Base-by-base conservation (phyloP, 306 rosid genomes). In the Cicer judaicum region DNA sequence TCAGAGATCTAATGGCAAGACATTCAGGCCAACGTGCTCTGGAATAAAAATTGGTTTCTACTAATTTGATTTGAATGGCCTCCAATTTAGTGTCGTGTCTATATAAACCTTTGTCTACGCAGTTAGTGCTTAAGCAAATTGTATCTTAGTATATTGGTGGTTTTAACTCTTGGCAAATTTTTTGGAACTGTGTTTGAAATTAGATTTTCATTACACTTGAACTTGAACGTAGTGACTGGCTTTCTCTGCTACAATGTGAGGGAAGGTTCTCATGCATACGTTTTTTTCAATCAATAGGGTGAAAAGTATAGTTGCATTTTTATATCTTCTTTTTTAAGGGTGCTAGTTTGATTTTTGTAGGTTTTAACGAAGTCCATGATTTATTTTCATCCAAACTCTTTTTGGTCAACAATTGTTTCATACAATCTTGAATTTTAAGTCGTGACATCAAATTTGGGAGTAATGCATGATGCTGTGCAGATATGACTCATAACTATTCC, bases 1-100 rank as follows among this genome's bases (percentile, higher is more conserved):
- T 91, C 49, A 80, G 75, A 87, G 85, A 86, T 79, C 79, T 88
- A 71, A 94, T 91, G 96, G 89, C 68, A 61, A 68, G 44, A 42
- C 77, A 81, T 81, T 52, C 70, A 76, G 74, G 29, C 52, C 43
- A 50, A 50, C 19, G 8, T 15, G 52, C 34, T 67, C 36, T 38
- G 2, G 39, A 73, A 2, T 68, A 47, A 47, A 40, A 67, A 14
- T 18, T 15, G 36, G 39, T 39, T 52, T 66, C 59, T 16, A 12
- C 5, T 54, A 15, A 52, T 34, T 39, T 60, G 29, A 29, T 60
- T 38, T 40, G 14, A 53, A 63, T 47, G 50, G 14, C 7, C 50
- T 29, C 48, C 36, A 2, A 10, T 47, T 8, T 43, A 66, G 50
- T 54, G 14, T 13, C 2, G 29, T 12, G 63, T 59, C 29, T 15